Percentiles rank a stretch among this genome's conserved stretches.
Conservation (phyloP, 805 yeast genomes). For the Cyberlindnera misumaiensis region DNA sequence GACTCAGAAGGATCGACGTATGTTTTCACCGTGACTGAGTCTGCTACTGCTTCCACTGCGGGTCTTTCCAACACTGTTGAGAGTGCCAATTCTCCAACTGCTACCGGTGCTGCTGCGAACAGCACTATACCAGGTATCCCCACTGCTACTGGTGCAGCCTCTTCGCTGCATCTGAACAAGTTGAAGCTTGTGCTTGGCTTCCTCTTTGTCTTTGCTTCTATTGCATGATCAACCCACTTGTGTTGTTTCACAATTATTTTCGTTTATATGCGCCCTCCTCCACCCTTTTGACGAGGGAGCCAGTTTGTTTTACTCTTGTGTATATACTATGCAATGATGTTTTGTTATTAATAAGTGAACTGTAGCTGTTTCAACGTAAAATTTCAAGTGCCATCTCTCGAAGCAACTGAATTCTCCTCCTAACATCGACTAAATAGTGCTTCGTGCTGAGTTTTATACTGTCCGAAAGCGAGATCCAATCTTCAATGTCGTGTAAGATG, state of each 20-base stretch:
- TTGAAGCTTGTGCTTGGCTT: conserved; percentile 1
- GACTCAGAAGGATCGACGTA: conserved; percentile 1
- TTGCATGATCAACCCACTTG: conserved; percentile 2
- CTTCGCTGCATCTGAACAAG: conserved; percentile 3
- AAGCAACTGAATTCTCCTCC: conserved; percentile 1
- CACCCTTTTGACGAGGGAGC: too few relatives aligned
- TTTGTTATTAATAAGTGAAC: too few relatives aligned
- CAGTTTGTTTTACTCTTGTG: too few relatives aligned
- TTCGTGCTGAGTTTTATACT: conserved; percentile 4
- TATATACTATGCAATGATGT: too few relatives aligned
- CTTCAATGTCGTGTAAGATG: conserved; percentile 3
- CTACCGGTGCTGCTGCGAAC: background rate
- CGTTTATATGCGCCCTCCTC: too few relatives aligned
- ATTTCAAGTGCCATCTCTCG: background rate
- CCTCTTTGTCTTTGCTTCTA: conserved; percentile 1
- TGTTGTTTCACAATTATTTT: background rate
- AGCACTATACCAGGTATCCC: conserved; percentile 5
- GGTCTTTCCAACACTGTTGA: conserved; percentile 8
- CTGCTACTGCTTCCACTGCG: conserved; percentile 2
- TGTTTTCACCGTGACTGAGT: conserved; percentile 4
- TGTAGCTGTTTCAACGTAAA: too few relatives aligned
- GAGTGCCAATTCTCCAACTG: conserved; percentile 2
- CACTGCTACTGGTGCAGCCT: conserved; percentile 7
- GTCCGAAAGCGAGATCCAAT: conserved; percentile 2
- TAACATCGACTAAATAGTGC: conserved; percentile 7